phyloP scores from a whole-genome alignment of 371 early-diverging fungal species.

The Apophysomyces sp. region DNA sequence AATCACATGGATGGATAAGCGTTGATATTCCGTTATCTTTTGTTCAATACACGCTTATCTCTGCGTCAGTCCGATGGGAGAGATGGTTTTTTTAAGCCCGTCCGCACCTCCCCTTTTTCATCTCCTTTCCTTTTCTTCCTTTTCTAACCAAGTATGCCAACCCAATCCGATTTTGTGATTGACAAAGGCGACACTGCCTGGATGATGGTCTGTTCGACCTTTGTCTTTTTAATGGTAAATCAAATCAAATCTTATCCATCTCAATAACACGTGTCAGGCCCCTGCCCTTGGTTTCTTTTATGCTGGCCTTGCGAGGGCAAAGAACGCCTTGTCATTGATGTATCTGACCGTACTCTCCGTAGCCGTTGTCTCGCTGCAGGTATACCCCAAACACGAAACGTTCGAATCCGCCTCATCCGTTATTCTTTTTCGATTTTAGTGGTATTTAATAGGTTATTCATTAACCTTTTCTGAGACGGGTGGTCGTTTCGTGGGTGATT shows the following conservation, averaged over 20 bases:
- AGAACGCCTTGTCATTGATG: constrained; percentile 80
- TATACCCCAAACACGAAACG: constrained; percentile 5
- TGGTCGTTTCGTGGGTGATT: constrained; percentile 75
- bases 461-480: constrained; percentile 77
- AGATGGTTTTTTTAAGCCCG: not conserved
- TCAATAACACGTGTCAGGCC: constrained; percentile 25
- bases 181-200: constrained; percentile 76
- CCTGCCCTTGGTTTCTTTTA: constrained; percentile 82
- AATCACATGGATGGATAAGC: constrained; percentile 1
- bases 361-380: constrained; percentile 80
- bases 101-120: not conserved
- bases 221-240: constrained; percentile 49
- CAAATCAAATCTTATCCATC: not conserved
- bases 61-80: not conserved
- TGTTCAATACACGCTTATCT: constrained; percentile 2
- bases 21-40: not conserved
- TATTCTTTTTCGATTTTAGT: constrained; percentile 30
- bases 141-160: no score
- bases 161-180: constrained; percentile 12
- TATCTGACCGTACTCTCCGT: constrained; percentile 76
- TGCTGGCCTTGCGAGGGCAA: constrained; percentile 80
- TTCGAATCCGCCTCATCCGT: not conserved
- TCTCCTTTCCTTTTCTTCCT: not conserved
- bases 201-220: constrained; percentile 51
- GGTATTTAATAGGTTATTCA: constrained; percentile 87